These are phyloP conservation scores for Hyphopichia pseudoburtonii DNA, from an alignment of 1,139 yeast genomes.

Conservation along the genomic window DNA sequence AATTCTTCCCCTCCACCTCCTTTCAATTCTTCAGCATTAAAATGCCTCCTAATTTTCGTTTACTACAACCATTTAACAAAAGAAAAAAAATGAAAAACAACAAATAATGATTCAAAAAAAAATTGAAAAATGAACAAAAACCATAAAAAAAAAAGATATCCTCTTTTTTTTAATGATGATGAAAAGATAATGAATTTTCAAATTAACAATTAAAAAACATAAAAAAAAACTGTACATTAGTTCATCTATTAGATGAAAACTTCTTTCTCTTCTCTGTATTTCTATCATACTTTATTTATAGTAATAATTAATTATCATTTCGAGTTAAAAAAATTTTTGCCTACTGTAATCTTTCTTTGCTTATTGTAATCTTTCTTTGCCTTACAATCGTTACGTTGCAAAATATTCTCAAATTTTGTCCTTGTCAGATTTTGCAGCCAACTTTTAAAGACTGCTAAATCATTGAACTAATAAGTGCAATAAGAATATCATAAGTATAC, in stretches of 20 bases:
- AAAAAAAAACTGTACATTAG: slow-evolving; percentile 1
- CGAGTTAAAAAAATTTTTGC: slow-evolving; percentile 4
- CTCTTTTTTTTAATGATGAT: slow-evolving; percentile 1
- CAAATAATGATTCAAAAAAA: background rate
- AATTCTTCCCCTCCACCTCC: too few species aligned
- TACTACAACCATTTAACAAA: background rate
- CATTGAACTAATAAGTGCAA: too few species aligned
- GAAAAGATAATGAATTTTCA: slow-evolving; percentile 1
- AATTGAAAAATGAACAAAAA: background rate
- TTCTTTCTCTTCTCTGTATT: background rate
- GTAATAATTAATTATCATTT: slow-evolving; percentile 3
- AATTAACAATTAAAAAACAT: background rate
- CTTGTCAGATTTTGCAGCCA: background rate
- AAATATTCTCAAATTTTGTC: too few species aligned
- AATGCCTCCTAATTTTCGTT: background rate
- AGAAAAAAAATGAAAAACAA: background rate
- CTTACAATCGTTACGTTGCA: too few species aligned
- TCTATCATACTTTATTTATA: background rate
- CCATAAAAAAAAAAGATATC: background rate
- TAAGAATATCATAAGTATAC: too few species aligned
- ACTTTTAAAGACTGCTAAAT: too few species aligned
- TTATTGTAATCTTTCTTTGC: too few species aligned
- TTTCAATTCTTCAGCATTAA: too few species aligned
- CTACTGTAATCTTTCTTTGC: too few species aligned
- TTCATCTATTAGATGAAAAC: background rate